phyloP scores from a whole-genome alignment of 257 asterid species.

The Solanum bulbocastanum region DNA sequence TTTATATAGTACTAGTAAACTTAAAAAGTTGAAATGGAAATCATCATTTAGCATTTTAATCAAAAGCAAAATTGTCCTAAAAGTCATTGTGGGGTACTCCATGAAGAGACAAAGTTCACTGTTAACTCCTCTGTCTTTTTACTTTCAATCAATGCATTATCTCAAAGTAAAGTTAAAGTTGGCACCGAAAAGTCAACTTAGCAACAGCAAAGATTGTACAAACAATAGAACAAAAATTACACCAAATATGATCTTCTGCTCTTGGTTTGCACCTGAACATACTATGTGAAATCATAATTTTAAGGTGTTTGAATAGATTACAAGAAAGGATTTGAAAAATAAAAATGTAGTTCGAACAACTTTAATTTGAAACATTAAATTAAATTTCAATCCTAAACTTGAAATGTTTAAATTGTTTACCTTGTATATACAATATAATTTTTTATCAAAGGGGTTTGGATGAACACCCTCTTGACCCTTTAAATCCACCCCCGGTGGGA shows the following conservation, averaged over 20 bases:
- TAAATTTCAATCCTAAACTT: neutral
- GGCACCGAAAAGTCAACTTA: neutral
- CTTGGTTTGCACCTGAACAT: neutral
- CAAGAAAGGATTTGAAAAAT: neutral
- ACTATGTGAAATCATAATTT: too few species aligned
- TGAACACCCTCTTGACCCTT: neutral
- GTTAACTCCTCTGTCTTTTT: neutral
- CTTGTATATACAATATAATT: neutral
- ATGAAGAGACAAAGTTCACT: neutral
- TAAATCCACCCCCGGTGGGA: neutral
- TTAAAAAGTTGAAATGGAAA: neutral
- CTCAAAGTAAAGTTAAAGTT: neutral
- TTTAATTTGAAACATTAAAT: neutral
- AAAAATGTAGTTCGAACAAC: neutral
- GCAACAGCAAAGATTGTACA: neutral
- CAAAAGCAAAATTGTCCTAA: neutral
- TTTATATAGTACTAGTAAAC: too few species aligned
- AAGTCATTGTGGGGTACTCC: neutral
- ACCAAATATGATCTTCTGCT: neutral
- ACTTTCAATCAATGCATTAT: neutral
- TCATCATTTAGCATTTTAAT: neutral
- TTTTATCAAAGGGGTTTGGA: accelerated
- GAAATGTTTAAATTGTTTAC: too few species aligned
- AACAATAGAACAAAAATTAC: neutral
- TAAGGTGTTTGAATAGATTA: neutral